These are phyloP conservation scores for Elsinoe arachidis DNA, from an alignment of 2,329 filamentous ascomycete species.

Conservation along the genomic window DNA sequence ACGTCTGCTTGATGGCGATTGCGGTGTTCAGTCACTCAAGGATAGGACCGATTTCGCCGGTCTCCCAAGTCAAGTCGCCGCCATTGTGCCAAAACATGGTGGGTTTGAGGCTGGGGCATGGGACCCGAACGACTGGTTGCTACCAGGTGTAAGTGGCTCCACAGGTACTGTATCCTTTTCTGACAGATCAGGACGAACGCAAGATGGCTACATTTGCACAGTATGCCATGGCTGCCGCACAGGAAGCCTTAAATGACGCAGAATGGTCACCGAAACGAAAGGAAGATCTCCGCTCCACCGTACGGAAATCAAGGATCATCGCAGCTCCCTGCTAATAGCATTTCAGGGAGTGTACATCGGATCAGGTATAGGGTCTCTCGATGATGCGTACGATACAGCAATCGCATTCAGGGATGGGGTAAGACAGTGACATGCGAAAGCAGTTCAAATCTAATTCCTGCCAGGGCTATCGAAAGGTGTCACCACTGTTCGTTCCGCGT, in stretches of 20 bases:
- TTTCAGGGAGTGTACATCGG: conserved; percentile 75
- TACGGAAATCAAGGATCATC: conserved; percentile 26
- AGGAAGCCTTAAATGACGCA: conserved; percentile 79
- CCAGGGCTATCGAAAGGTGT: conserved; percentile 86
- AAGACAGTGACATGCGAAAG: conserved; percentile 26
- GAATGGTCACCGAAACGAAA: conserved; percentile 58
- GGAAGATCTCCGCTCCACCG: conserved; percentile 62
- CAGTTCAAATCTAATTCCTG: neutral
- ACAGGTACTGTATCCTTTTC: conserved; percentile 32
- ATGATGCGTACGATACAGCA: conserved; percentile 80
- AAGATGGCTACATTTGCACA: conserved; percentile 89
- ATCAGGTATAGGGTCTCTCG: conserved; percentile 89
- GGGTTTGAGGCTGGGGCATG: conserved; percentile 34
- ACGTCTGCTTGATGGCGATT: conserved; percentile 68
- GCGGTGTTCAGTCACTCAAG: conserved; percentile 68
- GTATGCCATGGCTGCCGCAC: conserved; percentile 77
- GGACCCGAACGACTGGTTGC: conserved; percentile 40
- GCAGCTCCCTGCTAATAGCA: neutral
- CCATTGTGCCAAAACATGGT: conserved; percentile 58
- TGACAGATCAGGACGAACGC: conserved; percentile 55
- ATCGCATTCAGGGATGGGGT: conserved; percentile 66
- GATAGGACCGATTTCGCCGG: conserved; percentile 57
- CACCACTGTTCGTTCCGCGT: conserved; percentile 85
- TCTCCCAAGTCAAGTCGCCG: conserved; percentile 78
- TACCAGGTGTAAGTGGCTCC: conserved; percentile 24